A percentile compares a stretch with the other conserved stretches of the same genome.
These are phyloP conservation scores for Eutypella sp. DNA, from an alignment of 2,329 filamentous ascomycete species.

Conservation along the genomic window DNA sequence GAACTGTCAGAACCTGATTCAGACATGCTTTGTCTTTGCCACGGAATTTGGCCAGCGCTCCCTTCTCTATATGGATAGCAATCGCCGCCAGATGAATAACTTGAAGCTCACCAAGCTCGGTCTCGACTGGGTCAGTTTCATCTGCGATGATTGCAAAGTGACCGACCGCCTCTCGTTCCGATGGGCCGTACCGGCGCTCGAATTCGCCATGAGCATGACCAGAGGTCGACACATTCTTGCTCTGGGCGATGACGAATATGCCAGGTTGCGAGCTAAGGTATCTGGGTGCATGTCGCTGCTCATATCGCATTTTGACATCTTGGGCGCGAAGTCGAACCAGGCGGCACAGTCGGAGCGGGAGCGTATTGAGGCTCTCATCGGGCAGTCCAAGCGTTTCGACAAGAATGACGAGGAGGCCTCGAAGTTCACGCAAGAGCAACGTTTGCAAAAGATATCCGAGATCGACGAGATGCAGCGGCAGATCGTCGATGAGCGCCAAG, in stretches of 20 bases:
- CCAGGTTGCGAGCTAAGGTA: constrained; percentile 77
- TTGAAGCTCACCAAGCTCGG: constrained; percentile 89
- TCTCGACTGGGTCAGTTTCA: constrained; percentile 95
- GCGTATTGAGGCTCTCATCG: constrained; percentile 72
- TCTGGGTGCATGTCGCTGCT: constrained; percentile 95
- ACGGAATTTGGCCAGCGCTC: constrained; percentile 97
- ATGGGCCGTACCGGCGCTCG: constrained; percentile 91
- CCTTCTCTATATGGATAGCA: constrained; percentile 91
- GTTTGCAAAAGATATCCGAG: constrained; percentile 65
- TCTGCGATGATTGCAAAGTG: constrained; percentile 92
- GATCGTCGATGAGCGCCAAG: constrained; percentile 78
- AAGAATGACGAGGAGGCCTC: constrained; percentile 86
- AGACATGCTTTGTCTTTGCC: constrained; percentile 97
- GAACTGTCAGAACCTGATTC: constrained; percentile 91
- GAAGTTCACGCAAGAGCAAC: constrained; percentile 67
- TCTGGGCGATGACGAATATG: constrained; percentile 83
- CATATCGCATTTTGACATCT: constrained; percentile 98
- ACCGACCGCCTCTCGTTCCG: constrained; percentile 94
- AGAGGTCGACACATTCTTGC: constrained; percentile 88
- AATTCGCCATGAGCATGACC: constrained; percentile 97
- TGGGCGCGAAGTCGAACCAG: constrained; percentile 89
- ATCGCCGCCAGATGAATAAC: constrained; percentile 94
- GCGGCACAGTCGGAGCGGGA: constrained; percentile 93
- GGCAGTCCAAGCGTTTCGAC: constrained; percentile 72
- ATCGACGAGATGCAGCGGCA: constrained; percentile 76